Evolutionary conservation across 495 filamentous ascomycete species (phyloP).

Genomic region (Penicillium cinerascens): DNA sequence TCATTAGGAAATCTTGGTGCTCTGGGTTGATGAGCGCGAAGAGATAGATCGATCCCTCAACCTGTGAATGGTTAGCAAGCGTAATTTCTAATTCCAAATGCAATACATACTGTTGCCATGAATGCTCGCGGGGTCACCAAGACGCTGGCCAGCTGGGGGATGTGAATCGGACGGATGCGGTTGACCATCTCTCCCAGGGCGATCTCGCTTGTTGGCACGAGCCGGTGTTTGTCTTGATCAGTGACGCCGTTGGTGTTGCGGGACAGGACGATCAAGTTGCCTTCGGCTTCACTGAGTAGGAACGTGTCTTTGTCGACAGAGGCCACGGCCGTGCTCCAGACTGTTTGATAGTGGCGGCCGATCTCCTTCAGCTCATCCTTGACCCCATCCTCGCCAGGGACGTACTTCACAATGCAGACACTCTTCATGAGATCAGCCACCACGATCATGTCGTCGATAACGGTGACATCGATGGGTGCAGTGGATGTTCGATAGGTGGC

Average conservation of each 20-base stretch:
- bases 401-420: constrained; percentile 68
- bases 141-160: constrained; percentile 57
- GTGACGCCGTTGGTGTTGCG: constrained; percentile 69
- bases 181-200: constrained; percentile 91
- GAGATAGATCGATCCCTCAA: constrained; percentile 89
- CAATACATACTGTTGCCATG: constrained; percentile 73
- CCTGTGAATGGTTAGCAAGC: constrained; percentile 41
- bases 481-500: constrained; percentile 78
- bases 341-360: constrained; percentile 73
- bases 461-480: constrained; percentile 77
- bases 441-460: constrained; percentile 66
- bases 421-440: constrained; percentile 96
- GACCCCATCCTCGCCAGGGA: constrained; percentile 40
- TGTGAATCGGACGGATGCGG: constrained; percentile 60
- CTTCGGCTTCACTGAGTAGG: constrained; percentile 78
- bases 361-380: constrained; percentile 61
- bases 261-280: constrained; percentile 77
- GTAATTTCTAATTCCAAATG: neutral
- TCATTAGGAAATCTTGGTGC: constrained; percentile 76
- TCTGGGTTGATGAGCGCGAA: constrained; percentile 69
- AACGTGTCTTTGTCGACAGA: constrained; percentile 68
- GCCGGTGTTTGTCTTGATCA: constrained; percentile 63
- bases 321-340: constrained; percentile 76
- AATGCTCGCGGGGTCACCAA: constrained; percentile 80
- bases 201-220: constrained; percentile 76